Evolutionary conservation across 169 alveolate genomes (phyloP), one percentile per base, ranked within the genome.

Genomic region (Eimeria acervulina): DNA sequence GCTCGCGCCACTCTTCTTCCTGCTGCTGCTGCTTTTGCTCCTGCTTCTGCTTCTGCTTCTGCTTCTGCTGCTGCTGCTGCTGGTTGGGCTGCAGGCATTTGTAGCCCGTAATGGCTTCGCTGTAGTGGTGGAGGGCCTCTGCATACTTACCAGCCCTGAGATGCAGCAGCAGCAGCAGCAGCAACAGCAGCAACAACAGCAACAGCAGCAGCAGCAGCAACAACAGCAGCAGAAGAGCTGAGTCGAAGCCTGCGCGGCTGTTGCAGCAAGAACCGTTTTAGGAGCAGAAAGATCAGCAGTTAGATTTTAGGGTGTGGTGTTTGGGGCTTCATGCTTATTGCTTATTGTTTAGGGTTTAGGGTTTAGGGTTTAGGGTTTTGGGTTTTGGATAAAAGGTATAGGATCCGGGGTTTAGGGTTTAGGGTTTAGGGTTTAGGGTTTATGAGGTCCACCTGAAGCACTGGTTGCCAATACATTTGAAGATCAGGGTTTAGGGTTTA

Each of bases 111-210:
- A 80, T 80, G 68, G 70, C 63, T 23, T 80, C 90, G 7, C 36
- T 26, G 90, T 80, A 80, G 44, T 80, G 90, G 70, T 80, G 3
- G 42, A 80, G 90, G 44, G 90, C 90, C 31, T 6, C 63, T 47
- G 42, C 15, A 80, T 80, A 80, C 42, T 80, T 47, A 26, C 90
- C 90, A 0, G 51, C 59, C 59, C 87, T 76, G 87, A 38, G n/a
- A n/a, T 33, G 42, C 38, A 33, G 26, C 36, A n/a, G 42, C 80
- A 68, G 23, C 55, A 47, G 12, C 55, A 68, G 80, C 80, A 55
- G 26, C 55, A 47, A 12, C 55, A 47, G 66, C 66, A 15, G 66
- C 66, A 47, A 12, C 55, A 47, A 23, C 66, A 15, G 66, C 66
- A 55, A 23, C 66, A 55, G 66, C 66, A 55, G 66, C 66, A 55